Base-by-base conservation (phyloP, 257 asterid species). In the Solanum arcanum region DNA sequence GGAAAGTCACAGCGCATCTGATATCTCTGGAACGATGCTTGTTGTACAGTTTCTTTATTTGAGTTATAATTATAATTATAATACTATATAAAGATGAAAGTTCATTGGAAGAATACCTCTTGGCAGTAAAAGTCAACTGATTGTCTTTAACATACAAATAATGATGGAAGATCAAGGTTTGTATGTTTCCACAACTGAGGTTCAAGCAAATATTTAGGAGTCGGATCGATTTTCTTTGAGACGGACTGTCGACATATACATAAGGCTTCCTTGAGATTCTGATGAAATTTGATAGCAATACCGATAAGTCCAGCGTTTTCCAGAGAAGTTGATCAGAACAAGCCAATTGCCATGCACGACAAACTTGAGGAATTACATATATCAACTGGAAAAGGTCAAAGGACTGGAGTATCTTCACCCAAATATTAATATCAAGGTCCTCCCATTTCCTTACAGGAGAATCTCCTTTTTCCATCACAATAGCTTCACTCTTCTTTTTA, bases 251-350 rank as follows among this genome's bases (percentile, higher is more conserved):
- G n/a, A 56, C 62, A 56, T 56, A 56, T 18, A 56, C 62, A 10
- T 18, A 56, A 18, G 62, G 62, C 62, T 18, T 56, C 62, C 62
- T 52, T 56, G 62, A 18, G n/a, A 56, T 56, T 56, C n/a, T 56
- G 87, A 92, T 96, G 90, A 93, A 96, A 92, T 94, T 94, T 1
- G 98, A 96, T 87, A 85, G 90, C 7, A 96, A 80, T 88, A 91
- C 62, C 0, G 98, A 89, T 25, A 93, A 72, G 88, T 94, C 98
- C 39, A 94, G 96, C 1, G 85, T 92, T 83, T 88, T 93, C 97
- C 98, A 94, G 10, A 56, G 11, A 56, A 1, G n/a, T 56, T 56
- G 62, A 56, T 56, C 62, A 18, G 11, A 56, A 56, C 62, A 56
- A 56, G 11, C 62, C n/a, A 3, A 18, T 56, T 18, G 20, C 3